These are phyloP conservation scores for Thozetella sp. DNA, from an alignment of 495 filamentous ascomycete genomes.

Conservation along the genomic window DNA sequence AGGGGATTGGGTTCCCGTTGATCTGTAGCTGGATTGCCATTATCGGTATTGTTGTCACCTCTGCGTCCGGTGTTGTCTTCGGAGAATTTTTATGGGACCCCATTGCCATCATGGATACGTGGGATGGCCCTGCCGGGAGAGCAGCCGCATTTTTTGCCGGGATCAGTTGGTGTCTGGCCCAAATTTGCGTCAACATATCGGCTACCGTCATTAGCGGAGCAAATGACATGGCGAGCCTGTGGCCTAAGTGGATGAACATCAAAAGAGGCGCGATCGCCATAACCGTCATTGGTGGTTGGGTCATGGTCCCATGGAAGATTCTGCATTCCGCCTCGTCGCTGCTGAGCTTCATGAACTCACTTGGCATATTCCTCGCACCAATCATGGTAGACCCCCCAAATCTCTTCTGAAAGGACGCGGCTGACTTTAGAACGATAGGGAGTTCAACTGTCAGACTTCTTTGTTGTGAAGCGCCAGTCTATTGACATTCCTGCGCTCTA, in stretches of 20 bases:
- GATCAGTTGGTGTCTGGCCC: slow-evolving; percentile 46
- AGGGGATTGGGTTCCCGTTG: slow-evolving; percentile 52
- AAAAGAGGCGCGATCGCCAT: slow-evolving; percentile 60
- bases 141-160: slow-evolving; percentile 54
- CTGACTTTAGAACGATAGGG: no score
- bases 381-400: slow-evolving; percentile 24
- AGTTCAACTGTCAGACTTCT: slow-evolving; percentile 46
- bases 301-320: slow-evolving; percentile 64
- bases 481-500: slow-evolving; percentile 39
- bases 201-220: slow-evolving; percentile 65
- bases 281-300: slow-evolving; percentile 54
- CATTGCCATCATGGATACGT: slow-evolving; percentile 46
- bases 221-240: slow-evolving; percentile 61
- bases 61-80: slow-evolving; percentile 47
- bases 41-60: slow-evolving; percentile 44
- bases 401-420: not conserved
- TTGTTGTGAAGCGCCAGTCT: slow-evolving; percentile 37
- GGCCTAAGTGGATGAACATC: slow-evolving; percentile 59
- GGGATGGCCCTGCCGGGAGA: slow-evolving; percentile 42
- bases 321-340: slow-evolving; percentile 54
- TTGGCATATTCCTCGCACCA: slow-evolving; percentile 39
- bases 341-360: slow-evolving; percentile 54
- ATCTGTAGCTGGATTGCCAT: slow-evolving; percentile 49
- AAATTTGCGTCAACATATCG: slow-evolving; percentile 61
- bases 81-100: slow-evolving; percentile 57